Conservation (phyloP, 768 basidiomycete genomes). For the Lanmaoa rubissima region DNA sequence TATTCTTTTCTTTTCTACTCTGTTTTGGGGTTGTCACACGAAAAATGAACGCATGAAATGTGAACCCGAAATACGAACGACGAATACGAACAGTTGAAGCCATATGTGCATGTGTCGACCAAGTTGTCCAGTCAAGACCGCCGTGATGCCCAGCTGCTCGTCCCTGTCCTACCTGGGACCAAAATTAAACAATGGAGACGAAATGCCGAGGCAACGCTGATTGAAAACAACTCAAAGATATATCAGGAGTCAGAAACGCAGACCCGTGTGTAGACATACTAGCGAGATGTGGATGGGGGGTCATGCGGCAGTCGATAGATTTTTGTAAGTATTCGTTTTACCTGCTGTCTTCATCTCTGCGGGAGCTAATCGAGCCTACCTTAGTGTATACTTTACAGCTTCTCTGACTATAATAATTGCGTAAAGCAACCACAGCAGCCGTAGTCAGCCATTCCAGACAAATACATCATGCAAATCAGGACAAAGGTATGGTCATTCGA, state of each 20-base stretch:
- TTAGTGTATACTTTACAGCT: background rate
- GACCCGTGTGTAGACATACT: background rate
- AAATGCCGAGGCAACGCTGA: constrained; percentile 9
- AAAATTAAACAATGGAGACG: constrained; percentile 28
- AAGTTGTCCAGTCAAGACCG: constrained; percentile 23
- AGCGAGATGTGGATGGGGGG: background rate
- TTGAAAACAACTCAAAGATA: background rate
- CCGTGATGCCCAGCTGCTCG: constrained; percentile 26
- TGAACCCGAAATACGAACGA: background rate
- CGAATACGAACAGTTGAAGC: constrained; percentile 19
- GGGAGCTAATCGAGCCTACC: background rate
- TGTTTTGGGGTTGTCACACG: background rate
- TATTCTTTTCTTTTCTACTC: background rate
- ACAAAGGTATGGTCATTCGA: background rate
- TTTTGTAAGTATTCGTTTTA: background rate
- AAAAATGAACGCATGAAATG: background rate
- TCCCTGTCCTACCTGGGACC: constrained; percentile 25
- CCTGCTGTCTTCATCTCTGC: background rate
- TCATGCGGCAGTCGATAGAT: background rate
- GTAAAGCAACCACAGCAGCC: background rate
- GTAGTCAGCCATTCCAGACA: too few species aligned
- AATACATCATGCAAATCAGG: background rate
- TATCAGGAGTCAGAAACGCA: background rate
- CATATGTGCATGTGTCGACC: constrained; percentile 29
- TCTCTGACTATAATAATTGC: constrained; percentile 1